Evolutionary conservation across 129 eudicot genomes (phyloP).

Genomic region (Lonicera japonica): DNA sequence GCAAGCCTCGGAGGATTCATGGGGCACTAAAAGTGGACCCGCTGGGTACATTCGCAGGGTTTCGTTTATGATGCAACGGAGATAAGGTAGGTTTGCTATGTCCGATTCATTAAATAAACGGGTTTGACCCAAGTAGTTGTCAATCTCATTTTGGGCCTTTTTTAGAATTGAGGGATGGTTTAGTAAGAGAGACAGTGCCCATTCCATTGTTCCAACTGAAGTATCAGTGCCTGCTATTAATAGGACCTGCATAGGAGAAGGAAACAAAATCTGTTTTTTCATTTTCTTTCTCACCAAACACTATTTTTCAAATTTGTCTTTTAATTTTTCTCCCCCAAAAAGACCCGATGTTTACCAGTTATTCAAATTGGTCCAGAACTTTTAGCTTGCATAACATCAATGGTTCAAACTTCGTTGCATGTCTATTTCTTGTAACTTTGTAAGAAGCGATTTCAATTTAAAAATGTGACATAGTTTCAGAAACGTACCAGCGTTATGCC

Average conservation of each 20-base stretch:
- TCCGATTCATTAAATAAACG: slow-evolving; percentile 27
- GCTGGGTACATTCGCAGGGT: slow-evolving; percentile 22
- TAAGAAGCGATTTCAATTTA: too few relatives aligned
- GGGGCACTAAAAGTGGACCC: slow-evolving; percentile 20
- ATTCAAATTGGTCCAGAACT: not conserved
- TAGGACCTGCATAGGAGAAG: slow-evolving; percentile 14
- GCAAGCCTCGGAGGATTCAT: slow-evolving; percentile 21
- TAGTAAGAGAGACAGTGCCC: slow-evolving; percentile 30
- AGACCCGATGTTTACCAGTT: too few relatives aligned
- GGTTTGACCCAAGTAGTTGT: slow-evolving; percentile 7
- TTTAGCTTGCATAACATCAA: not conserved
- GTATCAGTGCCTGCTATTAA: slow-evolving; percentile 32
- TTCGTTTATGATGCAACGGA: slow-evolving; percentile 24
- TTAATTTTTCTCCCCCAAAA: too few relatives aligned
- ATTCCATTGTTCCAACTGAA: slow-evolving; percentile 31
- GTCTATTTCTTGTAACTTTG: too few relatives aligned
- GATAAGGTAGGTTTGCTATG: slow-evolving; percentile 23
- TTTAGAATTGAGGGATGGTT: slow-evolving; percentile 28
- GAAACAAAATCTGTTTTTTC: not conserved
- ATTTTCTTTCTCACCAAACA: not conserved
- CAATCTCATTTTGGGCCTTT: slow-evolving; percentile 28
- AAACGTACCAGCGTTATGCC: slow-evolving; percentile 32
- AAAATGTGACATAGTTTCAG: not conserved
- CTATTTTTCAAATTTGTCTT: too few relatives aligned
- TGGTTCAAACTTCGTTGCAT: not conserved